Evolutionary conservation across 2,329 filamentous ascomycete species (phyloP), one percentile per base, ranked within the genome.

Genomic region (Hirsutella thompsonii): DNA sequence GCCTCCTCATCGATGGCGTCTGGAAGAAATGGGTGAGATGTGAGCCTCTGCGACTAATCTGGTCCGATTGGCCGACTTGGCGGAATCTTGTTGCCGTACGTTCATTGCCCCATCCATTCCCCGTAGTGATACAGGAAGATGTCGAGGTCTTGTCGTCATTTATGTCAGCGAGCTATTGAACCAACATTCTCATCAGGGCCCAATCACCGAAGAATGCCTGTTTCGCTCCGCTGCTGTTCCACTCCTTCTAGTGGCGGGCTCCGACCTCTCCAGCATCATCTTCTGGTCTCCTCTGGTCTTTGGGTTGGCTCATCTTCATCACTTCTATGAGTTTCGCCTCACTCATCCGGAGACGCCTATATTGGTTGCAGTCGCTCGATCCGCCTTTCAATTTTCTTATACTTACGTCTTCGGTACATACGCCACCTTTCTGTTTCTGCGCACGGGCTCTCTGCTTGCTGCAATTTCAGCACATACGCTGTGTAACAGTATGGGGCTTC

Each of bases 331-430:
- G 63, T 94, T 94, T 61, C 75, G 83, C 42, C 69, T 94, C 43
- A 85, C 83, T 1, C 78, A 93, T 52, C 85, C 86, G 8, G 69
- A 76, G 46, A 78, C 81, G 2, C 74, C 84, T 1, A 55, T 80
- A 11, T 48, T 70, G 1, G 69, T 75, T 2, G 78, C 82, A 6
- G 54, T 92, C 5, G 55, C 83, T 21, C 79, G 86, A 38, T 87
- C 86, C 2, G 49, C 88, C 10, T 72, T 96, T 49, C 92, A 96
- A 57, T 82, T 98, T 52, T 69, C 73, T 4, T 98, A 94, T 61
- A 98, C 92, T 0, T 89, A 86, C 6, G 61, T 96, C 5, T 98
- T 98, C 54, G 92, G 92, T 46, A 88, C 87, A 61, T 94, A 92
- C 61, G 89, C 84, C 4, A 88, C 86, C 0, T 98, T 96, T 52